A percentile compares a stretch with the other conserved stretches of the same genome.
phyloP scores from a whole-genome alignment of 768 basidiomycete genomes.

The Agaricus subrufescens region DNA sequence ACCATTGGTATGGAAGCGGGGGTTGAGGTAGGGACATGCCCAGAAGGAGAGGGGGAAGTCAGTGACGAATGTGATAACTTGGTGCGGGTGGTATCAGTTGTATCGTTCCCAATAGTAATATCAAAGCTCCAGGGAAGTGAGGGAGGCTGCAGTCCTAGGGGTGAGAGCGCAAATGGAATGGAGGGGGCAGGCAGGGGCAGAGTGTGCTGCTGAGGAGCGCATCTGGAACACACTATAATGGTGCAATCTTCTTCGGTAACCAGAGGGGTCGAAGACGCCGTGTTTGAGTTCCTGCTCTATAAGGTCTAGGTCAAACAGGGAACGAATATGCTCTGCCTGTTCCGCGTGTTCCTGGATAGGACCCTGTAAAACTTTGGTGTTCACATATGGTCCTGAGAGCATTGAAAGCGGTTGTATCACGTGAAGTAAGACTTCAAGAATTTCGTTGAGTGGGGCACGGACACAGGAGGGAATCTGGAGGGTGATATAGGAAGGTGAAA shows the following conservation, averaged over 20 bases:
- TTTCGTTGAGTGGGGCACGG: slow-evolving; percentile 62
- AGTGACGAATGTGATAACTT: background rate
- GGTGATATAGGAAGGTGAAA: slow-evolving; percentile 45
- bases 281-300: slow-evolving; percentile 80
- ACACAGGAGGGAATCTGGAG: slow-evolving; percentile 72
- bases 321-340: slow-evolving; percentile 62
- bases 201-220: slow-evolving; percentile 35
- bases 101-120: no score
- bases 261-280: slow-evolving; percentile 72
- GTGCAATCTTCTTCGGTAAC: slow-evolving; percentile 64
- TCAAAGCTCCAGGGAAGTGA: slow-evolving; percentile 9
- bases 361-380: slow-evolving; percentile 52
- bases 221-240: slow-evolving; percentile 54
- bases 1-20: background rate
- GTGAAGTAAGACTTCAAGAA: slow-evolving; percentile 75
- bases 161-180: slow-evolving; percentile 5
- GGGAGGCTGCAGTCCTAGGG: slow-evolving; percentile 14
- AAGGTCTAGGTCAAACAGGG: slow-evolving; percentile 76
- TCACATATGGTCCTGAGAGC: slow-evolving; percentile 55
- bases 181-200: slow-evolving; percentile 24
- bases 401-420: slow-evolving; percentile 80
- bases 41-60: background rate
- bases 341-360: slow-evolving; percentile 60
- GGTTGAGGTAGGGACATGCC: background rate
- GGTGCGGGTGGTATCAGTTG: background rate